phyloP scores from a whole-genome alignment of 2,329 filamentous ascomycete species.

The Fusarium nanum region DNA sequence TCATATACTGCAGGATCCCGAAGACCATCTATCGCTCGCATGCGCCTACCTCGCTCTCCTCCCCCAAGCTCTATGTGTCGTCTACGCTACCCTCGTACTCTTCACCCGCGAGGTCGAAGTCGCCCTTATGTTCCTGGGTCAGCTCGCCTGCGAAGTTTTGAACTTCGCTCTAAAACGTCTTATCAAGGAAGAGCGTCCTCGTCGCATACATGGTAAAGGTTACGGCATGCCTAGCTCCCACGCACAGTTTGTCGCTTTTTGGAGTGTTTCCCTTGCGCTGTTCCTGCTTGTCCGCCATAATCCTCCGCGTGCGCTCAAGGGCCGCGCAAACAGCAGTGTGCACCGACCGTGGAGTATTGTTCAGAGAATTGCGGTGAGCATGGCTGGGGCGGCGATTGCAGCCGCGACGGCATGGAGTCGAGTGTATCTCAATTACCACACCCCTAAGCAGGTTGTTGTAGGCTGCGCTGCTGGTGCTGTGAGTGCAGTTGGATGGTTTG shows the following conservation, averaged over 20 bases:
- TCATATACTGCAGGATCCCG: slow-evolving; percentile 76
- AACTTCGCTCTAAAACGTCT: slow-evolving; percentile 91
- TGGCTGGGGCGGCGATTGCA: slow-evolving; percentile 71
- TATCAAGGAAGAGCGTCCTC: slow-evolving; percentile 91
- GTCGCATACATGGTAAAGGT: slow-evolving; percentile 86
- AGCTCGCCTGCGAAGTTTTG: slow-evolving; percentile 89
- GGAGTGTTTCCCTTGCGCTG: slow-evolving; percentile 83
- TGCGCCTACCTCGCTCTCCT: slow-evolving; percentile 95
- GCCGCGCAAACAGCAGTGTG: slow-evolving; percentile 8
- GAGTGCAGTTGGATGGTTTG: slow-evolving; percentile 84
- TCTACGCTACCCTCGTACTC: slow-evolving; percentile 91
- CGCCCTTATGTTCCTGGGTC: slow-evolving; percentile 87
- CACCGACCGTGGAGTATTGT: slow-evolving; percentile 66
- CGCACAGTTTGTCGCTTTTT: slow-evolving; percentile 94
- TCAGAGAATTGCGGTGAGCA: slow-evolving; percentile 67
- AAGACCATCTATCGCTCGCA: slow-evolving; percentile 83
- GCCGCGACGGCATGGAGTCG: slow-evolving; percentile 81
- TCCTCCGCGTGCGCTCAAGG: slow-evolving; percentile 57
- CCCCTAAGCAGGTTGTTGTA: slow-evolving; percentile 84
- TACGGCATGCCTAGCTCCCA: slow-evolving; percentile 98
- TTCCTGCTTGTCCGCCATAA: slow-evolving; percentile 87
- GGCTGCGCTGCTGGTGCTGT: slow-evolving; percentile 77
- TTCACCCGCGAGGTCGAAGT: slow-evolving; percentile 92
- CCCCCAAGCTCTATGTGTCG: slow-evolving; percentile 89
- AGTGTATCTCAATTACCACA: slow-evolving; percentile 94